Base-by-base conservation (phyloP, 2,329 filamentous ascomycete species). In the Fusarium cicatricum region DNA sequence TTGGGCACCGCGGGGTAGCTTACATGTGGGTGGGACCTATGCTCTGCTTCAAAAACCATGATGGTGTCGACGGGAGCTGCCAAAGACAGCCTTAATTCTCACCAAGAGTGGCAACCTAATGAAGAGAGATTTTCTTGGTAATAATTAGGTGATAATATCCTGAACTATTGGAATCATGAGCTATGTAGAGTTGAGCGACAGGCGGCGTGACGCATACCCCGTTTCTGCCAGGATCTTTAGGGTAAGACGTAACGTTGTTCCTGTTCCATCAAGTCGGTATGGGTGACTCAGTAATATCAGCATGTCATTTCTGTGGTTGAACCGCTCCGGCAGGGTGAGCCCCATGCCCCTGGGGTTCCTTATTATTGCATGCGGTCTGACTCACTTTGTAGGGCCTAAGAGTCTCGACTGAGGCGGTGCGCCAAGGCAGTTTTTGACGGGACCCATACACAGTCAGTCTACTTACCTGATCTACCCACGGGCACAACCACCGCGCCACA, bases 401-500 rank as follows among this genome's bases (percentile, higher is more conserved):
- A 28, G 31, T 29, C 31, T 17, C 21, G 34, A 37, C 46, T 65
- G 66, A 64, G 66, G 66, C 65, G 65, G 65, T 68, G 64, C 66
- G 23, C 31, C 50, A 57, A 66, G 66, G 66, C 66, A 68, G 57
- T 67, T 68, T 68, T 52, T 40, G 17, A n/a, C n/a, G n/a, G n/a
- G n/a, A 21, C 12, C 17, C 33, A 26, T 56, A 33, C 5, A 26
- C 4, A 7, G 21, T 26, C 23, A 9, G 23, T 3, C 23, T 26
- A 26, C 23, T 8, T 23, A 26, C 6, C 9, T 10, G 9, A 37
- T 28, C 58, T 45, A 48, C 50, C 55, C 60, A 23, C 21, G 4
- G 4, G 4, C 21, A 53, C 60, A 52, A 34, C 52, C 49, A 58
- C 41, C 31, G 38, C 52, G 38, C 52, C 64, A 61, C 52, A 54